Evolutionary conservation across 345 rosid genomes (phyloP).

Genomic region (Adansonia digitata): DNA sequence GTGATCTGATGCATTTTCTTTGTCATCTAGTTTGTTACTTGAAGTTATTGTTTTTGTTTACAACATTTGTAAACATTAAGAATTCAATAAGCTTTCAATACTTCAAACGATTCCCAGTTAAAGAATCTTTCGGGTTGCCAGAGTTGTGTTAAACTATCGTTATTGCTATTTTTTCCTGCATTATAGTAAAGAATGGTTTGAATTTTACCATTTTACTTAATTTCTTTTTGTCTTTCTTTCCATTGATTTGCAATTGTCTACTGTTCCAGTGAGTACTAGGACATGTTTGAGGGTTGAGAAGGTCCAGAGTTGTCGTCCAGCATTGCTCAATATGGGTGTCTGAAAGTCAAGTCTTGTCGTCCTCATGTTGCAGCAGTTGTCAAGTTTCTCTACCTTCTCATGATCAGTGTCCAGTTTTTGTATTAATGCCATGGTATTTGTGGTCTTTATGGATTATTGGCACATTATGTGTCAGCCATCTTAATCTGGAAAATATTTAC

Average conservation of each 20-base stretch:
- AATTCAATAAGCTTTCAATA: conserved; percentile 18
- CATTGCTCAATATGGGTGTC: conserved; percentile 80
- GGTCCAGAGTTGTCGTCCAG: conserved; percentile 88
- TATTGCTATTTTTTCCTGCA: not conserved
- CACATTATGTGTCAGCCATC: conserved; percentile 41
- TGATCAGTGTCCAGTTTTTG: conserved; percentile 55
- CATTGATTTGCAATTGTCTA: conserved; percentile 72
- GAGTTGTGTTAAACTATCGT: not conserved
- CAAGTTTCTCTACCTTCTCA: conserved; percentile 54
- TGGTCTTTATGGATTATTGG: conserved; percentile 45
- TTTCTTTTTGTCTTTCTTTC: conserved; percentile 22
- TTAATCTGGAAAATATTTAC: conserved; percentile 37
- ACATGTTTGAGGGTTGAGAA: conserved; percentile 94
- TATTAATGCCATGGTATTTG: conserved; percentile 34
- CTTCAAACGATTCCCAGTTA: conserved; percentile 13
- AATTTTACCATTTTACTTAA: conserved; percentile 19
- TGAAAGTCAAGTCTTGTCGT: conserved; percentile 95
- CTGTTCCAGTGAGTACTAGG: conserved; percentile 99
- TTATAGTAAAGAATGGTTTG: conserved; percentile 9
- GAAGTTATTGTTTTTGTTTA: conserved; percentile 22
- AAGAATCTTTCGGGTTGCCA: not conserved
- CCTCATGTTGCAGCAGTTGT: conserved; percentile 91
- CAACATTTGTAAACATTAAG: conserved; percentile 24
- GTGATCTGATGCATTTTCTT: conserved; percentile 36
- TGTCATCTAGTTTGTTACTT: conserved; percentile 26